phyloP scores from a whole-genome alignment of 192 early-diverging fungal genomes.

The Endogone sp. region DNA sequence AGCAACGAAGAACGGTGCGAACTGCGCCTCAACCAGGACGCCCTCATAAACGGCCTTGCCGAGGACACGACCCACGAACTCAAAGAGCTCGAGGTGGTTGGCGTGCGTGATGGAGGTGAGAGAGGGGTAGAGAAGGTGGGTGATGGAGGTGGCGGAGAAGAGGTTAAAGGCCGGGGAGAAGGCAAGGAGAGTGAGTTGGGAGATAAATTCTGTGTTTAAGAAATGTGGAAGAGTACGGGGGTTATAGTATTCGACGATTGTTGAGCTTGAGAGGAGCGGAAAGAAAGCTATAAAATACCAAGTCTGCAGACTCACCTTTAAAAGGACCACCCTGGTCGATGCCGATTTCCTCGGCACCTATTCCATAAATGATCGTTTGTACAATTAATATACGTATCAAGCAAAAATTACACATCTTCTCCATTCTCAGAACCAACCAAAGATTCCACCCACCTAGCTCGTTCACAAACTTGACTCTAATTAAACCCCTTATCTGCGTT shows the following conservation, averaged over 20 bases:
- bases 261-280: no score
- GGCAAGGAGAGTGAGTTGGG: slow-evolving; percentile 44
- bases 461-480: slow-evolving; percentile 48
- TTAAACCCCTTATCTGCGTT: slow-evolving; percentile 37
- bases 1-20: slow-evolving; percentile 55
- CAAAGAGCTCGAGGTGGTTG: slow-evolving; percentile 37
- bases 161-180: slow-evolving; percentile 49
- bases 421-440: no score
- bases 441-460: slow-evolving; percentile 26
- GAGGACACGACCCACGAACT: slow-evolving; percentile 57
- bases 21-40: slow-evolving; percentile 53
- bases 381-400: slow-evolving; percentile 37
- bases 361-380: slow-evolving; percentile 37
- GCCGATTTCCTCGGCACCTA: slow-evolving; percentile 65
- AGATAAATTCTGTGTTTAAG: slow-evolving; percentile 41
- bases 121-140: slow-evolving; percentile 44
- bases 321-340: slow-evolving; percentile 85
- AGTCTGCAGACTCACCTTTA: slow-evolving; percentile 64
- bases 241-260: no score
- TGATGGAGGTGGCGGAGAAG: slow-evolving; percentile 39
- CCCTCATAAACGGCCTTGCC: slow-evolving; percentile 64
- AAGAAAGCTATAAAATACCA: no score
- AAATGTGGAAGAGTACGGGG: neutral
- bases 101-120: slow-evolving; percentile 32
- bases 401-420: neutral